These are phyloP conservation scores for Amanita fuliginea DNA, from an alignment of 768 basidiomycete genomes.

Conservation along the genomic window DNA sequence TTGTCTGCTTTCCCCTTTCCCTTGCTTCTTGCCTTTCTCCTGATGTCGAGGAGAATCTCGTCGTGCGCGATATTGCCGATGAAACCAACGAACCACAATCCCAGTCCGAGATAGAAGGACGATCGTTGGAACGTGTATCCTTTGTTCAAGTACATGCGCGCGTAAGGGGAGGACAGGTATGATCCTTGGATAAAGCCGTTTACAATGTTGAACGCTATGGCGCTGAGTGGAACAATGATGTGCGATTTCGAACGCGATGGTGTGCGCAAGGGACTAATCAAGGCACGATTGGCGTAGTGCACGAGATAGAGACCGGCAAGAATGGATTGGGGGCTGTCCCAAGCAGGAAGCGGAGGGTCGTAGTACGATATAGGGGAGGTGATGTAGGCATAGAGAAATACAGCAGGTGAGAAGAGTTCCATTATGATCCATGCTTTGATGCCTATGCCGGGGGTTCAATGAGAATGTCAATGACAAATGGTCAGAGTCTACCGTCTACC, in stretches of 20 bases:
- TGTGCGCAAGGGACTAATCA: conserved; percentile 71
- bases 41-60: conserved; percentile 77
- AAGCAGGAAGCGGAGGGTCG: conserved; percentile 16
- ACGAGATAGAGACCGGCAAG: conserved; percentile 49
- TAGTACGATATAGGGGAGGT: conserved; percentile 36
- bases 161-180: conserved; percentile 51
- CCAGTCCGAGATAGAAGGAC: conserved; percentile 52
- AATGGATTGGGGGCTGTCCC: conserved; percentile 32
- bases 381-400: conserved; percentile 39
- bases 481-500: conserved; percentile 33
- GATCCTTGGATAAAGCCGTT: conserved; percentile 67
- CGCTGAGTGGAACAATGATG: conserved; percentile 46
- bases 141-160: conserved; percentile 29
- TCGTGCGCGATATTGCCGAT: conserved; percentile 81
- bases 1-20: conserved; percentile 21
- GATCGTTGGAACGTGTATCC: conserved; percentile 20
- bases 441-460: conserved; percentile 7
- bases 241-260: conserved; percentile 73
- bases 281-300: conserved; percentile 79
- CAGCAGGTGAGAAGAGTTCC: conserved; percentile 56
- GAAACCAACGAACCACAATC: conserved; percentile 63
- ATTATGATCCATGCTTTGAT: conserved; percentile 63
- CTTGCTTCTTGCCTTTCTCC: conserved; percentile 43
- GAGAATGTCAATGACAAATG: background rate
- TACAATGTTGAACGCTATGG: conserved; percentile 52